These are phyloP conservation scores for Knufia petricola DNA, from an alignment of 2,329 filamentous ascomycete species.

Conservation along the genomic window DNA sequence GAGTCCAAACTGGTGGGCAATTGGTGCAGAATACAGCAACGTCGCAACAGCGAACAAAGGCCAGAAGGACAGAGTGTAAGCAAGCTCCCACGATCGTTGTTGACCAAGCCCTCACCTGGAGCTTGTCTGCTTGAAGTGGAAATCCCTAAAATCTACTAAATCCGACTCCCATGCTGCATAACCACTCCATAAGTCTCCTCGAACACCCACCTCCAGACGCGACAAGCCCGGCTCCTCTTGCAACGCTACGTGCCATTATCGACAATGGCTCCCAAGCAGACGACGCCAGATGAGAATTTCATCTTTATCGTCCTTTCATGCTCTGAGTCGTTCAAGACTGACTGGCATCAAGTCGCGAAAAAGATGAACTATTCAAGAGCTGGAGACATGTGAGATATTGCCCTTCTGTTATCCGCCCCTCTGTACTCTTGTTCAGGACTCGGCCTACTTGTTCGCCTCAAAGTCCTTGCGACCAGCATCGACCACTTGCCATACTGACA, in stretches of 20 bases:
- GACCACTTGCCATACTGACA: background rate
- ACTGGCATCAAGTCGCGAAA: background rate
- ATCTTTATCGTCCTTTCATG: background rate
- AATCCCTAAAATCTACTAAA: too few species aligned
- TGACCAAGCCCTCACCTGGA: too few species aligned
- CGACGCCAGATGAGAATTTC: background rate
- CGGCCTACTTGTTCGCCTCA: too few species aligned
- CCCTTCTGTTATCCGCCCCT: too few species aligned
- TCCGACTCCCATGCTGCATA: too few species aligned
- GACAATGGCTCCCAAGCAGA: background rate
- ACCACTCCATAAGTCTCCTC: too few species aligned
- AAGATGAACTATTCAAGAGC: background rate
- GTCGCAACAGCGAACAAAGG: background rate
- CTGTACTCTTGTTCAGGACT: too few species aligned
- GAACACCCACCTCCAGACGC: too few species aligned
- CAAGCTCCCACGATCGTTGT: too few species aligned
- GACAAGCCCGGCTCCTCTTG: too few species aligned
- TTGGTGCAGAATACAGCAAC: background rate
- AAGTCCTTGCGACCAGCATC: background rate
- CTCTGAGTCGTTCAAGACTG: slow-evolving; percentile 4
- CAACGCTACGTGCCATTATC: background rate
- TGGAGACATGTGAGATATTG: background rate
- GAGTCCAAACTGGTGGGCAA: background rate
- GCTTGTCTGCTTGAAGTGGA: too few species aligned
- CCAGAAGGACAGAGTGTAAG: background rate